phyloP scores from a whole-genome alignment of 1,139 yeast genomes.

The Fermentozyma sake region DNA sequence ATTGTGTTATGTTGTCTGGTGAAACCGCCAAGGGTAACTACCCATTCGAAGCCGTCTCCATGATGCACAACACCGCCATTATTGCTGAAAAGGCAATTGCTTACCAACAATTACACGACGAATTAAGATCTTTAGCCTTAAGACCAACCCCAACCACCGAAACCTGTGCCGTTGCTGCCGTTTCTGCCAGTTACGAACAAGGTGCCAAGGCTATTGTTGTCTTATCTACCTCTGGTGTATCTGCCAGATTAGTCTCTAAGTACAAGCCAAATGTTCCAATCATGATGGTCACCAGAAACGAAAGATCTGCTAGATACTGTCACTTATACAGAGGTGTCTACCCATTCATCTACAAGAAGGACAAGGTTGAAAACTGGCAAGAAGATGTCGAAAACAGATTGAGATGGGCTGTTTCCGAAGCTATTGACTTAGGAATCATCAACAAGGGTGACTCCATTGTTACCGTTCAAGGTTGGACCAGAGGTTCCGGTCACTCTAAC shows the following conservation, averaged over 20 bases:
- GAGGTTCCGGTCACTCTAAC: conserved; percentile 98
- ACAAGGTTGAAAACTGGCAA: conserved; percentile 82
- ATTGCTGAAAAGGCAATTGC: conserved; percentile 97
- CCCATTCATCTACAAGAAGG: conserved; percentile 81
- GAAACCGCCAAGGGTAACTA: conserved; percentile 99
- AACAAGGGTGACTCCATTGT: conserved; percentile 85
- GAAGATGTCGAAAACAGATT: conserved; percentile 94
- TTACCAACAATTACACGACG: conserved; percentile 81
- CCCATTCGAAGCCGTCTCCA: conserved; percentile 94
- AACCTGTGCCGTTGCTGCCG: conserved; percentile 97
- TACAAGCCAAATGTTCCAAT: conserved; percentile 98
- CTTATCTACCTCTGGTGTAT: conserved; percentile 88
- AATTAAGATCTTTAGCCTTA: conserved; percentile 78
- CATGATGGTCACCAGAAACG: conserved; percentile 96
- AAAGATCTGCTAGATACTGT: conserved; percentile 86
- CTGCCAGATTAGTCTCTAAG: conserved; percentile 95
- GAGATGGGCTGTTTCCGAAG: conserved; percentile 90
- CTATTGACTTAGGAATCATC: conserved; percentile 81
- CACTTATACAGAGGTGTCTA: conserved; percentile 98
- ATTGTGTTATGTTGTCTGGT: conserved; percentile 99
- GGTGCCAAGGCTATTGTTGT: conserved; percentile 95
- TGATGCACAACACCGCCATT: conserved; percentile 97
- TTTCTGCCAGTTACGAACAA: conserved; percentile 93
- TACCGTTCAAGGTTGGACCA: conserved; percentile 98
- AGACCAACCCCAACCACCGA: conserved; percentile 93